phyloP scores from a whole-genome alignment of 2,329 filamentous ascomycete species.

The Dothideomycetidae sp. region DNA sequence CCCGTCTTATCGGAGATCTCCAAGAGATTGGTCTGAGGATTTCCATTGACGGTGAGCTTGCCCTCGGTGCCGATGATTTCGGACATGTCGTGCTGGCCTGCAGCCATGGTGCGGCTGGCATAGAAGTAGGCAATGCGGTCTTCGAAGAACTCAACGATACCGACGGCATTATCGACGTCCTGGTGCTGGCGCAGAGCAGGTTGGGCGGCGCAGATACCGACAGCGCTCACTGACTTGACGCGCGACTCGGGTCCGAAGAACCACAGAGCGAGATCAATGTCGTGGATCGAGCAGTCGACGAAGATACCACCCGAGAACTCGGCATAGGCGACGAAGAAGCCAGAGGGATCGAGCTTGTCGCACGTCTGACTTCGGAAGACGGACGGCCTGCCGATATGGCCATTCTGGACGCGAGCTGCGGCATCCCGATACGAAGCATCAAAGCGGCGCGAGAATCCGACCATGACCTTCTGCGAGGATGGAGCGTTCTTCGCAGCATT shows the following conservation, averaged over 20 bases:
- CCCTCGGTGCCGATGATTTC: slow-evolving; percentile 54
- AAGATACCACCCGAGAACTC: slow-evolving; percentile 54
- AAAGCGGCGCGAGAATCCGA: slow-evolving; percentile 52
- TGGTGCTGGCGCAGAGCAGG: slow-evolving; percentile 43
- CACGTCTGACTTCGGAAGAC: slow-evolving; percentile 53
- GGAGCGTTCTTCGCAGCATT: slow-evolving; percentile 37
- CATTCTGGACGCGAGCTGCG: slow-evolving; percentile 35
- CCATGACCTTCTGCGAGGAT: slow-evolving; percentile 51
- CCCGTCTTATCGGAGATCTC: slow-evolving; percentile 40
- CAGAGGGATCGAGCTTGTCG: slow-evolving; percentile 49
- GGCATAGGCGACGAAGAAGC: slow-evolving; percentile 56
- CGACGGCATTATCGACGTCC: slow-evolving; percentile 49
- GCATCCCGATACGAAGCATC: slow-evolving; percentile 52
- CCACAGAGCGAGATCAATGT: slow-evolving; percentile 52
- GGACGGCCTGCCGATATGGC: slow-evolving; percentile 44
- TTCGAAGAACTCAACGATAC: slow-evolving; percentile 50
- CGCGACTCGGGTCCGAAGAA: slow-evolving; percentile 43
- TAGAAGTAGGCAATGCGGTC: slow-evolving; percentile 52
- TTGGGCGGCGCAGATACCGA: slow-evolving; percentile 45
- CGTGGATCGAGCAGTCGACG: slow-evolving; percentile 57
- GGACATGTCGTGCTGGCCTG: slow-evolving; percentile 52
- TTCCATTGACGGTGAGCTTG: slow-evolving; percentile 46
- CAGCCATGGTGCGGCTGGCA: slow-evolving; percentile 50
- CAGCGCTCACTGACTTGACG: slow-evolving; percentile 42
- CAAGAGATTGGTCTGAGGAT: slow-evolving; percentile 42